Evolutionary conservation across 352 stramenopile species (phyloP), one percentile per base, ranked within the genome.

Genomic region (Pythium brachiatum): DNA sequence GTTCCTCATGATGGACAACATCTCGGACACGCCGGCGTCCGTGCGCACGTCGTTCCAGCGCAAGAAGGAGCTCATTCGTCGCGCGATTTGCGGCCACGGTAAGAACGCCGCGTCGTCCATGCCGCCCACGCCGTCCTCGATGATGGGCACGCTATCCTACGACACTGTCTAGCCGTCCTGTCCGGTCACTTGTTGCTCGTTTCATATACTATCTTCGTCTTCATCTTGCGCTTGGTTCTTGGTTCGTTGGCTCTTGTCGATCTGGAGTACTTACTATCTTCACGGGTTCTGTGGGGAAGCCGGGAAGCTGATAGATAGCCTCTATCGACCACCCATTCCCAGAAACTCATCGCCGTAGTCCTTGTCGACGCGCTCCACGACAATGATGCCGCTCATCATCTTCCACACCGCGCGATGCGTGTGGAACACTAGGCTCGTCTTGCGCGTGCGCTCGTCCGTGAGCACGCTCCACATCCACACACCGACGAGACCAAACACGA

Each of bases 51-150:
- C 77, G 3, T 94, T 94, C 63, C 80, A 94, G 60, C 75, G 83
- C 5, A 95, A 95, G 50, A 92, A 92, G 32, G 86, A 95, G 65
- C 72, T 93, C 16, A 92, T 95, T 48, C 76, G 83, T 57, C 79
- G 83, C 47, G 83, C 83, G n/a, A 89, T 95, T n/a, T 90, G 81
- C 50, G 82, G 81, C 0, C 81, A 89, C 50, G 70, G 77, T 12
- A 86, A 81, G 56, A 72, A 71, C 48, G 62, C 66, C 12, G 53
- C 65, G 12, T 68, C 66, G 11, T 74, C 67, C 7, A 43, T 74
- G 7, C 67, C 67, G 6, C 67, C 60, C 4, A 74, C 67, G 31
- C 67, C 66, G 6, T 68, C 66, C 1, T 72, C 67, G 1, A 53
- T 58, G 20, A 32, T 44, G 23, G 65, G 59, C 3, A 53, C 48